Evolutionary conservation across 2,329 filamentous ascomycete genomes (phyloP).

Genomic region (Torrubiella hemipterigena): DNA sequence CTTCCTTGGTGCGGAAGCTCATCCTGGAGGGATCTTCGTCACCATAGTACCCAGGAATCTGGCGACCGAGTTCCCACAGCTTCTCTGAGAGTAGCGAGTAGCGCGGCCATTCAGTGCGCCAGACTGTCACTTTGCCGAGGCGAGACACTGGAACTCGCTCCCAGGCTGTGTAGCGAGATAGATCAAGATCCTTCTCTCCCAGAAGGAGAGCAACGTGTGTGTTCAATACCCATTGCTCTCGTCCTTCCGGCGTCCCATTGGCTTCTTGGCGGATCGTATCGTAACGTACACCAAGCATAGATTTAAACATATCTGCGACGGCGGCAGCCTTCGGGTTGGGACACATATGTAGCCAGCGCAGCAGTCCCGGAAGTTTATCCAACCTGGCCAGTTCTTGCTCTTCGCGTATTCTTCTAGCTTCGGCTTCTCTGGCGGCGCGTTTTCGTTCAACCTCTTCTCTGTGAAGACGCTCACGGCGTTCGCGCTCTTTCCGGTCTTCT

Average conservation of each 20-base stretch:
- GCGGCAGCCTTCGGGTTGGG: conserved; percentile 37
- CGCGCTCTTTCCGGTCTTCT: conserved; percentile 36
- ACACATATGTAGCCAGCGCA: conserved; percentile 47
- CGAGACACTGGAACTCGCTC: conserved; percentile 38
- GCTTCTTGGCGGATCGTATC: conserved; percentile 46
- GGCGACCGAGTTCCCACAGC: conserved; percentile 39
- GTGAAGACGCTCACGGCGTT: conserved; percentile 30
- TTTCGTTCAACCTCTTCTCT: conserved; percentile 36
- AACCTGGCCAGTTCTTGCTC: conserved; percentile 43
- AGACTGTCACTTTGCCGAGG: conserved; percentile 46
- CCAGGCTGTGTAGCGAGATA: conserved; percentile 50
- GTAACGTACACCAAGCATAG: conserved; percentile 48
- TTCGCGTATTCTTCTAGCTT: conserved; percentile 35
- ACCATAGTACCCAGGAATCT: conserved; percentile 40
- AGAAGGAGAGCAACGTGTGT: conserved; percentile 51
- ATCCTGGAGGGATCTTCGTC: conserved; percentile 30
- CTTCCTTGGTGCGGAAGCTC: conserved; percentile 28
- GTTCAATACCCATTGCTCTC: conserved; percentile 56
- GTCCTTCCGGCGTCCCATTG: conserved; percentile 41
- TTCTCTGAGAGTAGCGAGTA: conserved; percentile 41
- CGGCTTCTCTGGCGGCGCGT: conserved; percentile 37
- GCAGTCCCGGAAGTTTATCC: conserved; percentile 44
- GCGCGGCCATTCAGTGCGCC: conserved; percentile 43
- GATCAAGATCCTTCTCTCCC: conserved; percentile 49
- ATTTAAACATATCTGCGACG: conserved; percentile 41